Percentiles rank a stretch among this genome's conserved stretches.
phyloP scores from a whole-genome alignment of 2,329 filamentous ascomycete species.

The Apiospora malaysiana region DNA sequence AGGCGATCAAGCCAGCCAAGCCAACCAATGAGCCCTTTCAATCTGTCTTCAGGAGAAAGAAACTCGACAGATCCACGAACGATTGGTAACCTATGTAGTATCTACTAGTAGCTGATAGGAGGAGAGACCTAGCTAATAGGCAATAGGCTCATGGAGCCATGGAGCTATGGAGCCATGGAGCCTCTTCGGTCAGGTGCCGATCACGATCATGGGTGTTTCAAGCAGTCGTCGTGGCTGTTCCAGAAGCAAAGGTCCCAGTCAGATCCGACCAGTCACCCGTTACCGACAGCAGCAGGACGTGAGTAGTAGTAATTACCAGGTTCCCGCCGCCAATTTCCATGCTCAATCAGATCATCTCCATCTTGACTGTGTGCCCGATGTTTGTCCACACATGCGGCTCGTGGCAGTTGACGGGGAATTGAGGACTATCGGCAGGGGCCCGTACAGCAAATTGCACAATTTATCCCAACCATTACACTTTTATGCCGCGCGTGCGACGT shows the following conservation, averaged over 20 bases:
- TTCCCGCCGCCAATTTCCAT: neutral
- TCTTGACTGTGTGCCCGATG: neutral
- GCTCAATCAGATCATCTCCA: neutral
- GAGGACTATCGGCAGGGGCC: neutral
- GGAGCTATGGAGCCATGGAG: neutral
- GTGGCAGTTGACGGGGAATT: neutral
- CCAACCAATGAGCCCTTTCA: no score
- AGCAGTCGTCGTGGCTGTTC: neutral
- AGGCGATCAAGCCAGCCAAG: neutral
- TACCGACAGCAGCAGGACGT: neutral
- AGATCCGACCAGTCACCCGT: neutral
- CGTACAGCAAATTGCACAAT: neutral
- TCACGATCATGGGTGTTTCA: constrained; percentile 3
- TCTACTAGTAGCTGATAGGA: neutral
- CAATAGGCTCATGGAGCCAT: neutral
- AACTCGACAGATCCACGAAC: neutral
- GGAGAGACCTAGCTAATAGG: no score
- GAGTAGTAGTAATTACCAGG: no score
- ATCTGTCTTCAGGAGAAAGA: neutral
- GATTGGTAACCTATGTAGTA: neutral
- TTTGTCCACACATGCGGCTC: no score
- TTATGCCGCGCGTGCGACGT: neutral
- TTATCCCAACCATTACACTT: neutral
- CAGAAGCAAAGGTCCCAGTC: neutral
- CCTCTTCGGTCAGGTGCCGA: neutral